These are phyloP conservation scores for Lachancea nothofagi DNA, from an alignment of 805 yeast species.

Conservation along the genomic window DNA sequence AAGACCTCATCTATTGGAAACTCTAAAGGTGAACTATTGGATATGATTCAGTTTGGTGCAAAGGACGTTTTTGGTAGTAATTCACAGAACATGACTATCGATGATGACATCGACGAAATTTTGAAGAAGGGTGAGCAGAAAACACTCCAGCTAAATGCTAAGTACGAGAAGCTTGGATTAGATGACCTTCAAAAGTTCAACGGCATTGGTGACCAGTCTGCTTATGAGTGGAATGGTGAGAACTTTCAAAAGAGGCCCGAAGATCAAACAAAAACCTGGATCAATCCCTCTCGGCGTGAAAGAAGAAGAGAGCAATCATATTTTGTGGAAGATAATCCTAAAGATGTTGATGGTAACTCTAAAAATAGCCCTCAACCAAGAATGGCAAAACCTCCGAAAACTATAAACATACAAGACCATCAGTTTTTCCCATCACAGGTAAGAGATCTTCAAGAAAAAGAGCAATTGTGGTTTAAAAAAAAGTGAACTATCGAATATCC, in stretches of 20 bases:
- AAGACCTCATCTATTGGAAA: constrained; percentile 37
- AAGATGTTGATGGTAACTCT: constrained; percentile 48
- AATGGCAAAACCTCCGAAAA: constrained; percentile 56
- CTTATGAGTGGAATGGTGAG: constrained; percentile 97
- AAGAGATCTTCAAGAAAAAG: constrained; percentile 51
- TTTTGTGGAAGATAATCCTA: constrained; percentile 70
- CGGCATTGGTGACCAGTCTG: constrained; percentile 63
- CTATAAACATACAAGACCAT: constrained; percentile 60
- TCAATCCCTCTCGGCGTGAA: constrained; percentile 53
- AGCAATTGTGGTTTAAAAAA: constrained; percentile 58
- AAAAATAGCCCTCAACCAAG: constrained; percentile 40
- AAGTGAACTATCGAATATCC: constrained; percentile 52
- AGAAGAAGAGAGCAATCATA: constrained; percentile 74
- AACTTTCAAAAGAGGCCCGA: constrained; percentile 38
- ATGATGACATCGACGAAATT: constrained; percentile 77
- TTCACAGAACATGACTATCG: constrained; percentile 29
- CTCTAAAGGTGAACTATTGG: constrained; percentile 76
- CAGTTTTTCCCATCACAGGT: constrained; percentile 63
- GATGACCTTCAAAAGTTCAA: constrained; percentile 92
- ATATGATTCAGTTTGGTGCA: constrained; percentile 98
- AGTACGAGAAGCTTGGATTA: constrained; percentile 78
- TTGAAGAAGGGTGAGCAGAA: constrained; percentile 75
- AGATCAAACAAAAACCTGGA: constrained; percentile 48
- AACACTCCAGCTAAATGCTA: constrained; percentile 71
- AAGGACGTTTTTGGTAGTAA: constrained; percentile 68